Conservation (phyloP, 192 early-diverging fungal species). For the Umbelopsis vinacea region DNA sequence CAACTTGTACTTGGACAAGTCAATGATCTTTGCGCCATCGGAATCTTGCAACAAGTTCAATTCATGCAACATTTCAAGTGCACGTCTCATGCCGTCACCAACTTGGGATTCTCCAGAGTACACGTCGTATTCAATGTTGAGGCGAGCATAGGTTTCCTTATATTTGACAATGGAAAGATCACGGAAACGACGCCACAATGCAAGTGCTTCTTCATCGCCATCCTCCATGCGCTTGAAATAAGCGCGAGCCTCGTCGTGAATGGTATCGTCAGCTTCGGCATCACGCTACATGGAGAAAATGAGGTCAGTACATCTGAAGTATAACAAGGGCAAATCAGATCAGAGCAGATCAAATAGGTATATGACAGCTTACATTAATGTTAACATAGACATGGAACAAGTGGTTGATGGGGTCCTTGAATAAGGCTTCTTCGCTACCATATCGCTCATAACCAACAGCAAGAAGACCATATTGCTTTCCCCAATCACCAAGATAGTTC, state of each 20-base stretch:
- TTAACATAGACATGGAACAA: conserved; percentile 92
- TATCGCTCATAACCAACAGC: conserved; percentile 86
- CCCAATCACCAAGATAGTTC: conserved; percentile 99
- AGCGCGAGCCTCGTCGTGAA: conserved; percentile 85
- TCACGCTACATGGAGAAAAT: conserved; percentile 48
- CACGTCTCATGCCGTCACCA: conserved; percentile 68
- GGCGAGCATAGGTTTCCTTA: conserved; percentile 86
- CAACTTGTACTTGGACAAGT: conserved; percentile 84
- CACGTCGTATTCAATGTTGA: conserved; percentile 92
- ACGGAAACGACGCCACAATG: conserved; percentile 88
- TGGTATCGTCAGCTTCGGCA: conserved; percentile 62
- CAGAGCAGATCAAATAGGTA: background rate
- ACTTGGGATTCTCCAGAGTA: conserved; percentile 97
- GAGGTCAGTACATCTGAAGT: conserved; percentile 66
- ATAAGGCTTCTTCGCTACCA: conserved; percentile 80
- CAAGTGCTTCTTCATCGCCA: conserved; percentile 79
- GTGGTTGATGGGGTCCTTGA: conserved; percentile 85
- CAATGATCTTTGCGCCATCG: conserved; percentile 86
- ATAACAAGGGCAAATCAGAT: conserved; percentile 39
- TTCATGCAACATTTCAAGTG: conserved; percentile 73
- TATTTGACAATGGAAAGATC: conserved; percentile 91
- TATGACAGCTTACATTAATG: conserved; percentile 70
- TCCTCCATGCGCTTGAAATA: conserved; percentile 97
- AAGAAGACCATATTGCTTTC: conserved; percentile 97
- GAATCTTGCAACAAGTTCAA: conserved; percentile 73